These are phyloP conservation scores for Phytophthora meadii DNA, from an alignment of 352 stramenopile species.

Conservation along the genomic window DNA sequence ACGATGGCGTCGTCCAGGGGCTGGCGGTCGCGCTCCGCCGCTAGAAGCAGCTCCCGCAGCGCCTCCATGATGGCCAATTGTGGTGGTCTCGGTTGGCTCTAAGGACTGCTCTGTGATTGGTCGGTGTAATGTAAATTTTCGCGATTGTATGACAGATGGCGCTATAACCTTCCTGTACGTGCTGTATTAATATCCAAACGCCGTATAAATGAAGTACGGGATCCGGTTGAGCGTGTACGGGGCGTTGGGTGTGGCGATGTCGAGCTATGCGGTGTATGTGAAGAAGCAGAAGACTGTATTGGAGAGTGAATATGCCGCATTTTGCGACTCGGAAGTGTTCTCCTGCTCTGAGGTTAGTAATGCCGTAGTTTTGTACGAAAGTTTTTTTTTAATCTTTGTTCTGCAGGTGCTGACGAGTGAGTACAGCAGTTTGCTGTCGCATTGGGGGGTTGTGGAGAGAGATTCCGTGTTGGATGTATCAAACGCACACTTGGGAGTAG, in stretches of 20 bases:
- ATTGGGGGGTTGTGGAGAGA: constrained; percentile 47
- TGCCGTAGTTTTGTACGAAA: too few relatives aligned
- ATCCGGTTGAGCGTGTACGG: constrained; percentile 30
- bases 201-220: background rate
- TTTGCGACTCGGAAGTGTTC: constrained; percentile 65
- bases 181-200: background rate
- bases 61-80: constrained; percentile 23
- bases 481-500: constrained; percentile 56
- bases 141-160: too few relatives aligned
- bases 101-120: too few relatives aligned
- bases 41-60: constrained; percentile 76
- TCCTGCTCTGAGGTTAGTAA: constrained; percentile 59
- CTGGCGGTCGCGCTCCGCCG: constrained; percentile 62
- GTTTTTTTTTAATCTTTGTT: background rate
- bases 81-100: constrained; percentile 5
- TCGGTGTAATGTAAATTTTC: too few relatives aligned
- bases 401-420: constrained; percentile 63
- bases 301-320: constrained; percentile 45
- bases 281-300: constrained; percentile 54
- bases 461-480: constrained; percentile 54
- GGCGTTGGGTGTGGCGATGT: constrained; percentile 30
- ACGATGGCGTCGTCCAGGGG: constrained; percentile 62
- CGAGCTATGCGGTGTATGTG: constrained; percentile 53
- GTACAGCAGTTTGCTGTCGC: constrained; percentile 55
- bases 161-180: too few relatives aligned